Evolutionary conservation across 2,329 filamentous ascomycete genomes (phyloP).

Genomic region (Chrysoporthe deuterocubensis): DNA sequence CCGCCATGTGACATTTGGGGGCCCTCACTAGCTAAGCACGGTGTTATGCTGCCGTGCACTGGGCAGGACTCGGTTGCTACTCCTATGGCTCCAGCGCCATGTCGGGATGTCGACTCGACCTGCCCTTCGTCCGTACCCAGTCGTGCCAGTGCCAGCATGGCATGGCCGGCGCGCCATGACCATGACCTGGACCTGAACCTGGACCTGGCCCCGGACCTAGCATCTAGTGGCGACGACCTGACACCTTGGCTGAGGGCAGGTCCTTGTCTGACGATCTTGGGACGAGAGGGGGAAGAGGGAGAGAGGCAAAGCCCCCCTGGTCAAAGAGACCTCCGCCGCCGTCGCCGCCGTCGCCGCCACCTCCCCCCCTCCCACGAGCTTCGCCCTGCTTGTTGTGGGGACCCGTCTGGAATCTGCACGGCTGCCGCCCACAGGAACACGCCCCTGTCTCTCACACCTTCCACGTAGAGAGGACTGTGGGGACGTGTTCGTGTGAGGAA

Average conservation of each 20-base stretch:
- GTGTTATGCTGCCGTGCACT: neutral
- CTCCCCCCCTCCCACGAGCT: neutral
- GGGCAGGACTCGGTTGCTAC: neutral
- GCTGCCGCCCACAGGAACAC: no score
- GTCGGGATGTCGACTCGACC: no score
- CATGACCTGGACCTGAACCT: no score
- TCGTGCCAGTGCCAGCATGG: no score
- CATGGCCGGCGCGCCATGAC: neutral
- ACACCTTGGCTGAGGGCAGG: neutral
- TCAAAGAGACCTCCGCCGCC: no score
- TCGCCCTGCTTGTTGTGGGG: neutral
- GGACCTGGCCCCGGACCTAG: no score
- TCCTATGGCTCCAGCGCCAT: no score
- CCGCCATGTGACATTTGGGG: neutral
- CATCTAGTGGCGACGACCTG: neutral
- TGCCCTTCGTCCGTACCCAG: no score
- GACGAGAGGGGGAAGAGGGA: neutral
- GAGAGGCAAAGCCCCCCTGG: neutral
- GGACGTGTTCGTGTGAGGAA: neutral
- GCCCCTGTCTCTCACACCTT: neutral
- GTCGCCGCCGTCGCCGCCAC: no score
- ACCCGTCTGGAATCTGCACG: neutral
- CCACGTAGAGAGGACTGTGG: neutral
- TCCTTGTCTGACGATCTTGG: neutral
- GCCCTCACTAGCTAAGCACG: neutral